These are phyloP conservation scores for Pichia scutulata DNA, from an alignment of 805 yeast genomes.

Conservation along the genomic window DNA sequence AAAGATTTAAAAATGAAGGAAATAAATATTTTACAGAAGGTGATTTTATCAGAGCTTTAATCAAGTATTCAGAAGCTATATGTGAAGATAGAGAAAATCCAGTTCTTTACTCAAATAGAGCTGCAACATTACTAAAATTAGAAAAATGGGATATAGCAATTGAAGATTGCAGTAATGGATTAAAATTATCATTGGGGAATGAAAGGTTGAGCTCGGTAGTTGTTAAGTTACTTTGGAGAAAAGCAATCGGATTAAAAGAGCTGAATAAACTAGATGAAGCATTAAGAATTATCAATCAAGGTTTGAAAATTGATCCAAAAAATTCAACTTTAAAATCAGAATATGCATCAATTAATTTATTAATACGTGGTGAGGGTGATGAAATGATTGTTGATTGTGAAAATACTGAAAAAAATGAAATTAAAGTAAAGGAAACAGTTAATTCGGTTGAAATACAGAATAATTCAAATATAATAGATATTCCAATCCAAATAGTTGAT, in stretches of 20 bases:
- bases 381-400: not conserved
- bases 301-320: conserved; percentile 33
- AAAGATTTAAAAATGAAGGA: conserved; percentile 1
- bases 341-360: conserved; percentile 16
- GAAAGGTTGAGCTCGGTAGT: conserved; percentile 18
- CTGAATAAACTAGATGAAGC: conserved; percentile 26
- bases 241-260: conserved; percentile 34
- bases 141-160: conserved; percentile 42
- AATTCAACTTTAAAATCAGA: conserved; percentile 35
- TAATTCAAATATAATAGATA: not conserved
- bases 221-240: conserved; percentile 46
- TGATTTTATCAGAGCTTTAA: conserved; percentile 1
- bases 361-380: not conserved
- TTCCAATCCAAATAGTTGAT: conserved; percentile 15
- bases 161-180: conserved; percentile 43
- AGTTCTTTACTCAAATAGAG: conserved; percentile 57
- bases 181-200: conserved; percentile 18
- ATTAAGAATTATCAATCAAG: conserved; percentile 27
- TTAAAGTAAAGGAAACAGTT: not conserved
- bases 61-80: conserved; percentile 44
- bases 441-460: not conserved
- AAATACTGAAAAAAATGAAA: not conserved
- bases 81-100: conserved; percentile 30
- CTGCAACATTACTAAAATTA: conserved; percentile 54
- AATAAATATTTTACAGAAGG: not conserved